A percentile compares a stretch with the other conserved stretches of the same genome.
Conservation (phyloP, 805 yeast genomes). For the Dipodascopsis uninucleata region DNA sequence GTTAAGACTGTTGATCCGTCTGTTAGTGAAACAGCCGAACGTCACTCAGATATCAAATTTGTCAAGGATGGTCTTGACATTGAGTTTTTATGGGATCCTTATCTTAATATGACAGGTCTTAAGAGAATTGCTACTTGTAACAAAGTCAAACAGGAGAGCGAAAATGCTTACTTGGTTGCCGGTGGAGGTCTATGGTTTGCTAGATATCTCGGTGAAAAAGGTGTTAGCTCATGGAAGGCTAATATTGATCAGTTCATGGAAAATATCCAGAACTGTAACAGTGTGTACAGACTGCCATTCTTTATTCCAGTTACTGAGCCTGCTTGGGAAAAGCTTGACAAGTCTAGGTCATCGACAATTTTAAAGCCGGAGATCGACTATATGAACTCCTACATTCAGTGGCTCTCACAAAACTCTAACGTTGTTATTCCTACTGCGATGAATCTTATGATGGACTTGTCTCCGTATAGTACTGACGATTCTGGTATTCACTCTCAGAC, state of each 20-base stretch:
- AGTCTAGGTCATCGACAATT: slow-evolving; percentile 21
- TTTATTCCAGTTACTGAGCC: slow-evolving; percentile 24
- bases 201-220: slow-evolving; percentile 23
- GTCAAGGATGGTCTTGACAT: slow-evolving; percentile 18
- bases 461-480: slow-evolving; percentile 13
- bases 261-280: slow-evolving; percentile 7
- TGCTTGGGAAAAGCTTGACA: slow-evolving; percentile 18
- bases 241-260: slow-evolving; percentile 16
- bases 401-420: slow-evolving; percentile 20
- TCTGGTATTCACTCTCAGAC: slow-evolving; percentile 25
- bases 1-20: slow-evolving; percentile 27
- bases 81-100: slow-evolving; percentile 29
- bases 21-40: slow-evolving; percentile 21
- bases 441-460: slow-evolving; percentile 20
- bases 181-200: slow-evolving; percentile 28
- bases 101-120: slow-evolving; percentile 20
- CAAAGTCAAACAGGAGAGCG: slow-evolving; percentile 3
- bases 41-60: slow-evolving; percentile 22
- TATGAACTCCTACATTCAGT: slow-evolving; percentile 24
- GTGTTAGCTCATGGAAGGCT: slow-evolving; percentile 18
- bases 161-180: slow-evolving; percentile 14
- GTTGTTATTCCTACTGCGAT: slow-evolving; percentile 26
- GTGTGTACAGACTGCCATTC: slow-evolving; percentile 14
- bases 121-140: slow-evolving; percentile 9
- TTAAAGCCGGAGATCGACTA: slow-evolving; percentile 16